phyloP scores from a whole-genome alignment of 768 basidiomycete species.

The Dendrothele bispora region DNA sequence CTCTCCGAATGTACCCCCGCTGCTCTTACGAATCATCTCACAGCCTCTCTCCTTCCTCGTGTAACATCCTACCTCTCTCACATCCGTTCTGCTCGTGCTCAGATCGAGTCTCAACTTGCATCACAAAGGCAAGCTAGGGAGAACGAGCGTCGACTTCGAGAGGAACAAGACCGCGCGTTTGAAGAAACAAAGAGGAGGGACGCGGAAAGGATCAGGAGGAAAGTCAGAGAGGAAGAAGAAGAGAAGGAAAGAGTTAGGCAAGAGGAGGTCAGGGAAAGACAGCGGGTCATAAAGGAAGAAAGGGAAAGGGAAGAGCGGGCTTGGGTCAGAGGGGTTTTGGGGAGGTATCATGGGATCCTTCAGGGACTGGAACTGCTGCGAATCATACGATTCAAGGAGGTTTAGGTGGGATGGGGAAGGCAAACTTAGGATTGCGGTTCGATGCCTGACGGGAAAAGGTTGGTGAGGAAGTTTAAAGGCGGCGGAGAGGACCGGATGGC shows the following conservation, averaged over 20 bases:
- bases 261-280: conserved; percentile 34
- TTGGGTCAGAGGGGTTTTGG: neutral
- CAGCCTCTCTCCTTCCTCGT: conserved; percentile 75
- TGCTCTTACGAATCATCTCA: conserved; percentile 62
- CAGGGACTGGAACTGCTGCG: conserved; percentile 15
- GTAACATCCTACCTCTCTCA: conserved; percentile 73
- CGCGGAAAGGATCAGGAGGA: conserved; percentile 61
- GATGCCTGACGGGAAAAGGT: conserved; percentile 46
- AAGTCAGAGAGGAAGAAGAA: conserved; percentile 43
- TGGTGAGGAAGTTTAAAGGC: conserved; percentile 63
- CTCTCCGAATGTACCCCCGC: conserved; percentile 59
- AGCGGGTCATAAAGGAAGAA: conserved; percentile 47
- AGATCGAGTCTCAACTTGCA: conserved; percentile 44
- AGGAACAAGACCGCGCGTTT: conserved; percentile 81
- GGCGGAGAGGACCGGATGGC: too few relatives aligned
- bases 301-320: conserved; percentile 28
- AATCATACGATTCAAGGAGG: conserved; percentile 31
- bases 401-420: conserved; percentile 54
- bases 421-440: conserved; percentile 62
- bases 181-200: conserved; percentile 63
- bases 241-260: conserved; percentile 30
- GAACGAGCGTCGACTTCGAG: conserved; percentile 81
- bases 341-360: neutral
- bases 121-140: conserved; percentile 65
- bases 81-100: conserved; percentile 52